Conservation (phyloP, 306 rosid species). For the Cicer chorassanicum region DNA sequence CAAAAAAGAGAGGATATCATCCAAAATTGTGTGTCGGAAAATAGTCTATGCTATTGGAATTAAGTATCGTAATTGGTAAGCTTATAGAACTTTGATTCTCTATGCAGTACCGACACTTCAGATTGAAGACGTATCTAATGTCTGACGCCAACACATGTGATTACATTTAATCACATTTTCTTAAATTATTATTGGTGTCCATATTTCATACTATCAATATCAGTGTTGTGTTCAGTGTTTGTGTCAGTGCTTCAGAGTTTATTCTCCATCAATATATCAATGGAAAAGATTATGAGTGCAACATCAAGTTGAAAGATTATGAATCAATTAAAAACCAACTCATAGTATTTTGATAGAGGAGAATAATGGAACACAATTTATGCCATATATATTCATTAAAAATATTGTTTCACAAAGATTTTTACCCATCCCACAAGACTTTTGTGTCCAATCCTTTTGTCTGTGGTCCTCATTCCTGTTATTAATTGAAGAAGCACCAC, state of each 20-base stretch:
- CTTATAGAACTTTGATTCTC: background rate
- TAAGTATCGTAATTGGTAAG: too few relatives aligned
- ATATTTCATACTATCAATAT: background rate
- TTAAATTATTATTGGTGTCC: background rate
- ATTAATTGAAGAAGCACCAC: conserved; percentile 75
- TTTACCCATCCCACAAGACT: conserved; percentile 90
- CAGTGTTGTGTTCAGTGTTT: background rate
- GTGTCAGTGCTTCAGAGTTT: background rate
- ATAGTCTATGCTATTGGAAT: too few relatives aligned
- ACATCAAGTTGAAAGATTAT: background rate
- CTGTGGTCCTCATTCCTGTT: conserved; percentile 71
- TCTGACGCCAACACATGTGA: background rate
- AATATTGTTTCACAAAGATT: conserved; percentile 32
- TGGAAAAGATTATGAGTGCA: background rate
- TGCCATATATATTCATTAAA: background rate
- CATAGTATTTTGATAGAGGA: background rate
- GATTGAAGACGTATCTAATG: background rate
- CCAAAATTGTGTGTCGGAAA: too few relatives aligned
- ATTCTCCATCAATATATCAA: too few relatives aligned
- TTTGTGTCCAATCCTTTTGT: conserved; percentile 63
- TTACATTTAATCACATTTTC: background rate
- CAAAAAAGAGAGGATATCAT: background rate
- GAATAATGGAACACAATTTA: conserved; percentile 2
- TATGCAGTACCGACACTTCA: background rate
- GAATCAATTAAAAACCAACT: background rate